Evolutionary conservation across 768 basidiomycete genomes (phyloP).

Genomic region (Rhodotorula babjevae): DNA sequence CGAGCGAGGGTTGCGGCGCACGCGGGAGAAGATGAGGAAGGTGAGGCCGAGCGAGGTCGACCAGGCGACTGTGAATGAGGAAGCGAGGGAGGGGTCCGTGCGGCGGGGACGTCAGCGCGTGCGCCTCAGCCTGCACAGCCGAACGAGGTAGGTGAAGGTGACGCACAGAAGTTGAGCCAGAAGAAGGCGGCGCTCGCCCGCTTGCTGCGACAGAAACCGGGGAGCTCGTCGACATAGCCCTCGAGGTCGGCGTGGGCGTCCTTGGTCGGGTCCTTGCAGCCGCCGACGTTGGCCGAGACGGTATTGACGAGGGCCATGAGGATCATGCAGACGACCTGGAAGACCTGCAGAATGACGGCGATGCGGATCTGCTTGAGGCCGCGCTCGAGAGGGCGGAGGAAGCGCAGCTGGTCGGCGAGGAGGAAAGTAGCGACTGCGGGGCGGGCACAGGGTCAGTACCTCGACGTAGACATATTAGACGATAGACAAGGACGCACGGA

Average conservation of each 20-base stretch:
- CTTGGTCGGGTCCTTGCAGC: conserved; percentile 37
- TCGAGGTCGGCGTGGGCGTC: conserved; percentile 38
- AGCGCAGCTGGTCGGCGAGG: conserved; percentile 22
- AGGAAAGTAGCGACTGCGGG: conserved; percentile 25
- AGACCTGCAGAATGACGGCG: conserved; percentile 32
- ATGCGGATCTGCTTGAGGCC: conserved; percentile 32
- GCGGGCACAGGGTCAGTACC: too few species aligned
- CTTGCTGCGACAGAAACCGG: conserved; percentile 40
- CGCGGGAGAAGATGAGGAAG: conserved; percentile 15
- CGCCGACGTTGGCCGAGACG: conserved; percentile 37
- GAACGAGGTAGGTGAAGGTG: too few species aligned
- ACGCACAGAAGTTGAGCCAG: conserved; percentile 38
- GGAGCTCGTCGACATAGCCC: conserved; percentile 34
- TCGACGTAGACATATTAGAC: too few species aligned
- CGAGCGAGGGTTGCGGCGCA: conserved; percentile 20
- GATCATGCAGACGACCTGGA: conserved; percentile 3
- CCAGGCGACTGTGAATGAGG: conserved; percentile 31
- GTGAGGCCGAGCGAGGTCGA: conserved; percentile 11
- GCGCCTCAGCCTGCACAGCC: too few species aligned
- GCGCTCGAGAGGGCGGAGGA: conserved; percentile 36
- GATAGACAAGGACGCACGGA: conserved; percentile 13
- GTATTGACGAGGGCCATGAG: conserved; percentile 32
- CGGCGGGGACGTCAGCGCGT: too few species aligned
- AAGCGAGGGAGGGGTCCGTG: background rate
- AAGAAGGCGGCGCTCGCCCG: conserved; percentile 41